Evolutionary conservation across 495 filamentous ascomycete species (phyloP).

Genomic region (Wilcoxina mikolae): DNA sequence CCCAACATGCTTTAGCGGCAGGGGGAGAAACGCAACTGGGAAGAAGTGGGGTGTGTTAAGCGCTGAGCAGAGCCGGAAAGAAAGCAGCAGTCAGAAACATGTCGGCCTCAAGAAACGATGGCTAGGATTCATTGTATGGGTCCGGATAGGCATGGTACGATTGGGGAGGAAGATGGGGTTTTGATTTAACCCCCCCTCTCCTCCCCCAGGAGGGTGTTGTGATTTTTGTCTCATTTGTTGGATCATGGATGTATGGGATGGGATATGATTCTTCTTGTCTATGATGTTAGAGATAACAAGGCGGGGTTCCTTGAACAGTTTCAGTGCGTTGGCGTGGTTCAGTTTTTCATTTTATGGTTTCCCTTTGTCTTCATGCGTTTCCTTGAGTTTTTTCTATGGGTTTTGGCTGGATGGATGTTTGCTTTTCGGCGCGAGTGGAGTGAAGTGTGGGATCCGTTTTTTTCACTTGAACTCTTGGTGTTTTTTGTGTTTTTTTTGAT

Average conservation of each 20-base stretch:
- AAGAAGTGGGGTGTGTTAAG: slow-evolving; percentile 17
- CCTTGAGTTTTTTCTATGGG: no score
- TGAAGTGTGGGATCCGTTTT: no score
- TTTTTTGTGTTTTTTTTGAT: background rate
- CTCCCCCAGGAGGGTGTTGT: background rate
- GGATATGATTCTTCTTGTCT: slow-evolving; percentile 11
- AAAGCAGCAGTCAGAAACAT: slow-evolving; percentile 3
- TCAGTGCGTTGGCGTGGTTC: no score
- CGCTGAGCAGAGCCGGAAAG: background rate
- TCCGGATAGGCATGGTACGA: slow-evolving; percentile 28
- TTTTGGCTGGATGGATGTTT: no score
- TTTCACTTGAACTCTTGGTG: no score
- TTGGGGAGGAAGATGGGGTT: slow-evolving; percentile 26
- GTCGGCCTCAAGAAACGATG: slow-evolving; percentile 25
- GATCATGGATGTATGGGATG: slow-evolving; percentile 13
- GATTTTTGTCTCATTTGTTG: slow-evolving; percentile 11
- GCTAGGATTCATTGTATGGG: slow-evolving; percentile 28
- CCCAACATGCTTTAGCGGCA: no score
- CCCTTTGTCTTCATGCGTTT: no score
- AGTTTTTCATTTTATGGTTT: no score
- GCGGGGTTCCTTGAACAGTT: no score
- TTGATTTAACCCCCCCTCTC: background rate
- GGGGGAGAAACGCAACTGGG: slow-evolving; percentile 15
- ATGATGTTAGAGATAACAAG: slow-evolving; percentile 1
- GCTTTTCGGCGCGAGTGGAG: no score